Base-by-base conservation (phyloP, 768 basidiomycete species). In the Rossbeevera mucosa region DNA sequence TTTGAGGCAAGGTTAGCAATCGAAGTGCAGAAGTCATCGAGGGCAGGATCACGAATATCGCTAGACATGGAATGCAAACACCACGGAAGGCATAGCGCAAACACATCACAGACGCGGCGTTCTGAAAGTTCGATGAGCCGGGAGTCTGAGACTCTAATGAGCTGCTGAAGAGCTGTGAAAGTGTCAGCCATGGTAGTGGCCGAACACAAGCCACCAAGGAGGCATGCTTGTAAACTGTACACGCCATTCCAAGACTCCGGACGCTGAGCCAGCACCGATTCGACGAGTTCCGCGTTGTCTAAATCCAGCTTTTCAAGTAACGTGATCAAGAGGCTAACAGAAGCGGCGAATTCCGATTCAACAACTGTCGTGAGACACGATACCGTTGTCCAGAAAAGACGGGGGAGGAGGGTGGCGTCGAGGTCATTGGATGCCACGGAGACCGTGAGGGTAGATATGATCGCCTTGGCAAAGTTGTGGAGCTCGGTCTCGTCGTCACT, bases 71-170 rank as follows among this genome's bases (percentile, higher is more conserved):
- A 84, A 48, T 86, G 83, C 24, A 96, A 70, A 68, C 90, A 94
- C 86, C 88, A 93, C 0, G 94, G 92, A n/a, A 97, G 72, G 2
- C 82, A 81, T 5, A 86, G 72, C 0, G 91, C 82, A 65, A 93
- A 93, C 29, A 92, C 70, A 61, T 91, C 88, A n/a, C 88, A 82
- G 29, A 93, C 74, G 33, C 90, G 85, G 22, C 80, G 81, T 26
- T 80, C 78, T 1, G 85, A 77, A 31, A 80, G 68, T 64, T 94
- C 91, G 40, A 94, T 80, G 11, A 94, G 74, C 18, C 77, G 76
- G 14, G 75, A 72, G 54, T 87, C 83, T 21, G 80, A 70, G 38
- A 87, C 69, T 60, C 78, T 80, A 20, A 84, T 71, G 18, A 94
- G 71, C 5, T 70, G 75, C 59, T 81, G 78, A 7, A 97, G 75